Conservation (phyloP, 1,284 basidiomycete species). For the Leccinum subrobustum region DNA sequence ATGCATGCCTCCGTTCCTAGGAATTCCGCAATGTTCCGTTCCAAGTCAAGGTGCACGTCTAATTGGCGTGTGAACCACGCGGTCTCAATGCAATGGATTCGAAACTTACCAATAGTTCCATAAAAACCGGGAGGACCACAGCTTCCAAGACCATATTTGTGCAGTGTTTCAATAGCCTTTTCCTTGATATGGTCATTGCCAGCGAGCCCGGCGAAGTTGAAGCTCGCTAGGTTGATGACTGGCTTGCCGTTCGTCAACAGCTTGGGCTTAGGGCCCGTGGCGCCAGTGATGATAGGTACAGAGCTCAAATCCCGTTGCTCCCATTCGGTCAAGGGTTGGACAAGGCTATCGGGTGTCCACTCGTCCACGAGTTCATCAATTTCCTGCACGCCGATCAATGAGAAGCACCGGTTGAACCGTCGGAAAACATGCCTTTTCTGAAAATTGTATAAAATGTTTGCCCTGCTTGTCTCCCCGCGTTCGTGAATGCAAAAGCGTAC, state of each 20-base stretch:
- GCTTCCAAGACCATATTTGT: conserved; percentile 91
- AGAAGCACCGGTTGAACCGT: background rate
- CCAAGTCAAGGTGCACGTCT: conserved; percentile 93
- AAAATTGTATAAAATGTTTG: conserved; percentile 91
- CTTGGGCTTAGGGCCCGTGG: conserved; percentile 82
- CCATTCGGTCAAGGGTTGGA: conserved; percentile 54
- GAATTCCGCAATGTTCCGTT: conserved; percentile 88
- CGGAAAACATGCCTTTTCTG: conserved; percentile 66
- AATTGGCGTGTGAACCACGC: conserved; percentile 7
- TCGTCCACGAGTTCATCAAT: conserved; percentile 96
- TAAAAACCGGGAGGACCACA: conserved; percentile 99
- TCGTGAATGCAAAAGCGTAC: conserved; percentile 86
- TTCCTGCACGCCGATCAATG: conserved; percentile 57
- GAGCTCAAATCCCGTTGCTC: conserved; percentile 73
- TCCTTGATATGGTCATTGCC: conserved; percentile 89
- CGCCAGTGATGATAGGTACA: conserved; percentile 80
- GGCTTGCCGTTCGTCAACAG: conserved; percentile 74
- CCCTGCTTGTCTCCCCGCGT: conserved; percentile 84
- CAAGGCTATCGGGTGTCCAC: conserved; percentile 90
- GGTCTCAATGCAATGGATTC: conserved; percentile 16
- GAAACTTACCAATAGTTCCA: conserved; percentile 82
- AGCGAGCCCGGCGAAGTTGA: conserved; percentile 92
- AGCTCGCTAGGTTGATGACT: conserved; percentile 85
- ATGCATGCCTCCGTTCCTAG: conserved; percentile 88
- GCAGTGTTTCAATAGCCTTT: conserved; percentile 82